Evolutionary conservation across 495 filamentous ascomycete species (phyloP).

Genomic region (Corynascus novoguineensis): DNA sequence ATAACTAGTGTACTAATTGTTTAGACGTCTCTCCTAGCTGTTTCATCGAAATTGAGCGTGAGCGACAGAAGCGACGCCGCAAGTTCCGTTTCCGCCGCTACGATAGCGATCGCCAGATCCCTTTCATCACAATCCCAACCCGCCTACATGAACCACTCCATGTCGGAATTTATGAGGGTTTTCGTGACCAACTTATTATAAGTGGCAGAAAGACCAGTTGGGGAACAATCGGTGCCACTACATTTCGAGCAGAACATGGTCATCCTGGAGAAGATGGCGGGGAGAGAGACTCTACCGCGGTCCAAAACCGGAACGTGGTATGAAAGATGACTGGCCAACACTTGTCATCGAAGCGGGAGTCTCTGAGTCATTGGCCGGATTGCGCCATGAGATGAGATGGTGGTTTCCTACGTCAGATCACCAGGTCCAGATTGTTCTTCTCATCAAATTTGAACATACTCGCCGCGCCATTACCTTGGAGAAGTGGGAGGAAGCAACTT

Average conservation of each 20-base stretch:
- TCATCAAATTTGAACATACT: slow-evolving; percentile 18
- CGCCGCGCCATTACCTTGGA: slow-evolving; percentile 19
- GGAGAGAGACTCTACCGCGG: slow-evolving; percentile 24
- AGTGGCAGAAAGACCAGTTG: slow-evolving; percentile 4
- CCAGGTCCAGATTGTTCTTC: slow-evolving; percentile 29
- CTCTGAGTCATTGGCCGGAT: slow-evolving; percentile 21
- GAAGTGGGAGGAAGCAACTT: slow-evolving; percentile 5
- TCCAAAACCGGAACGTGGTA: slow-evolving; percentile 19
- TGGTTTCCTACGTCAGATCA: slow-evolving; percentile 33
- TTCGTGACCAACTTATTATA: slow-evolving; percentile 11
- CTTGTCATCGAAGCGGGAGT: slow-evolving; percentile 31
- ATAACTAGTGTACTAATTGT: background rate
- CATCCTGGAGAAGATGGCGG: slow-evolving; percentile 19
- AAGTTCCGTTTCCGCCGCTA: slow-evolving; percentile 24
- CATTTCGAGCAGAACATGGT: slow-evolving; percentile 13
- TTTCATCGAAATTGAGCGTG: slow-evolving; percentile 16
- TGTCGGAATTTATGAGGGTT: slow-evolving; percentile 2
- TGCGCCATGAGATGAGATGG: slow-evolving; percentile 27
- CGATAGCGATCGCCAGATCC: slow-evolving; percentile 8
- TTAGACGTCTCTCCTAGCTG: slow-evolving; percentile 9
- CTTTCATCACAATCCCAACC: slow-evolving; percentile 21
- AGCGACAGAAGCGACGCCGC: slow-evolving; percentile 15
- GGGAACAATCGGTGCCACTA: slow-evolving; percentile 7
- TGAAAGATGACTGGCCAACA: slow-evolving; percentile 27
- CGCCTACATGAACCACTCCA: slow-evolving; percentile 21